These are phyloP conservation scores for Colletotrichum musae DNA, from an alignment of 2,329 filamentous ascomycete genomes.

Conservation along the genomic window DNA sequence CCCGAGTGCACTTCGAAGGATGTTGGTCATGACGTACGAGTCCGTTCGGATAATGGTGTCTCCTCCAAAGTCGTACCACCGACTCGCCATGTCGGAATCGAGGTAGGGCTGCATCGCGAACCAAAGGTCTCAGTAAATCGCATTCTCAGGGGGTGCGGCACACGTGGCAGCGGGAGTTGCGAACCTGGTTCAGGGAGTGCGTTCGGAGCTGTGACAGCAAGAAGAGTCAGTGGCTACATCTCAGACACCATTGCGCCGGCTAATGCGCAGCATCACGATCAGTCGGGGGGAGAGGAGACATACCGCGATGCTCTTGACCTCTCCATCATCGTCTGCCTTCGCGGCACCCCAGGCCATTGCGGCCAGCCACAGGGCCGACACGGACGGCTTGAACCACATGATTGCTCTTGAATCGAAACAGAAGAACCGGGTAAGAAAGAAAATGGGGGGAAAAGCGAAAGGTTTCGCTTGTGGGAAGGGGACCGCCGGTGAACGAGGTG, in stretches of 20 bases:
- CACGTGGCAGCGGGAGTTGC: conserved; percentile 19
- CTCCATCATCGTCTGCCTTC: conserved; percentile 61
- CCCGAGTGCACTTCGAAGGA: not conserved
- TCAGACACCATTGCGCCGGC: not conserved
- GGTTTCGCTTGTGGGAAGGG: conserved; percentile 14
- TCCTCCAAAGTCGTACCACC: conserved; percentile 99
- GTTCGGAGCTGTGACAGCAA: conserved; percentile 78
- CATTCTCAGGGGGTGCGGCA: conserved; percentile 12
- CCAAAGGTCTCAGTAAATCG: conserved; percentile 39
- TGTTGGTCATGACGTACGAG: conserved; percentile 63
- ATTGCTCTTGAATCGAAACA: conserved; percentile 42
- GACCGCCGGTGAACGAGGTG: conserved; percentile 20
- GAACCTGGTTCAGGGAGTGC: conserved; percentile 83
- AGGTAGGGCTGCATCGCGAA: conserved; percentile 82
- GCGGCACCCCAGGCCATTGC: conserved; percentile 65
- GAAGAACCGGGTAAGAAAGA: conserved; percentile 20
- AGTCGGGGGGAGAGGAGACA: conserved; percentile 41
- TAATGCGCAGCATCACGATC: not conserved
- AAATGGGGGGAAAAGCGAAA: conserved; percentile 15
- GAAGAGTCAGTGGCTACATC: conserved; percentile 36
- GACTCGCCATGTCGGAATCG: conserved; percentile 97
- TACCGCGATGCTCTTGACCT: conserved; percentile 67
- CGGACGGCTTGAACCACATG: conserved; percentile 63
- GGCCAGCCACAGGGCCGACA: conserved; percentile 65
- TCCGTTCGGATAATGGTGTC: conserved; percentile 87